Conservation (phyloP, 192 early-diverging fungal species). For the Backusella luteola region DNA sequence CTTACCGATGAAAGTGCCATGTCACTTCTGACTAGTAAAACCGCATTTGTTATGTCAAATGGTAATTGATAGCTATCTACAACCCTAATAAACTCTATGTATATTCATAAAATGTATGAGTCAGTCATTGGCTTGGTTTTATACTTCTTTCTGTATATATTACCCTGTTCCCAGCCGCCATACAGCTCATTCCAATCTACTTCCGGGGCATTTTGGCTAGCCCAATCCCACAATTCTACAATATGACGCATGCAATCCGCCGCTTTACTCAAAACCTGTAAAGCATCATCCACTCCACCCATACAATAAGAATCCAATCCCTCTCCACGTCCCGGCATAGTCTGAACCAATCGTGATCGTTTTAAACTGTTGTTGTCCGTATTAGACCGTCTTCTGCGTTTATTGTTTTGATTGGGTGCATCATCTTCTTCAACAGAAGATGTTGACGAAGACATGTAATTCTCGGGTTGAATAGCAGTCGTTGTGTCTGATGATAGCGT, state of each 20-base stretch:
- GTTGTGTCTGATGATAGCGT: not conserved
- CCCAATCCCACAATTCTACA: slow-evolving; percentile 28
- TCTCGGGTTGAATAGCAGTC: not conserved
- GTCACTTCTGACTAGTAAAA: slow-evolving; percentile 30
- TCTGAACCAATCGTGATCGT: not conserved
- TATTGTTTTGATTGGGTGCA: not conserved
- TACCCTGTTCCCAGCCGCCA: slow-evolving; percentile 29
- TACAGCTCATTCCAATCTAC: not conserved
- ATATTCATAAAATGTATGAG: not conserved
- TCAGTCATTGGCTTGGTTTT: not conserved
- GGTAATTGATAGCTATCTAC: slow-evolving; percentile 28
- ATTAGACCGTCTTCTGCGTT: not conserved
- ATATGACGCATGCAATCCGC: slow-evolving; percentile 28
- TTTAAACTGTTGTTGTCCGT: not conserved
- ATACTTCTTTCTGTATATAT: not conserved
- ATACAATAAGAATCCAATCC: slow-evolving; percentile 22
- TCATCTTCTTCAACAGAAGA: slow-evolving; percentile 1
- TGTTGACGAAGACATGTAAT: not conserved
- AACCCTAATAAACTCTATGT: slow-evolving; percentile 11
- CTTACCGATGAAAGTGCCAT: slow-evolving; percentile 32
- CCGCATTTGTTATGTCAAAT: slow-evolving; percentile 34
- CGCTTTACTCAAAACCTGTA: slow-evolving; percentile 22
- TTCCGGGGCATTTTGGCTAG: not conserved
- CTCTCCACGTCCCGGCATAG: not conserved
- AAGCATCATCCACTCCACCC: slow-evolving; percentile 22